These are phyloP conservation scores for Chrysoporthe puriensis DNA, from an alignment of 2,329 filamentous ascomycete genomes.

Conservation along the genomic window DNA sequence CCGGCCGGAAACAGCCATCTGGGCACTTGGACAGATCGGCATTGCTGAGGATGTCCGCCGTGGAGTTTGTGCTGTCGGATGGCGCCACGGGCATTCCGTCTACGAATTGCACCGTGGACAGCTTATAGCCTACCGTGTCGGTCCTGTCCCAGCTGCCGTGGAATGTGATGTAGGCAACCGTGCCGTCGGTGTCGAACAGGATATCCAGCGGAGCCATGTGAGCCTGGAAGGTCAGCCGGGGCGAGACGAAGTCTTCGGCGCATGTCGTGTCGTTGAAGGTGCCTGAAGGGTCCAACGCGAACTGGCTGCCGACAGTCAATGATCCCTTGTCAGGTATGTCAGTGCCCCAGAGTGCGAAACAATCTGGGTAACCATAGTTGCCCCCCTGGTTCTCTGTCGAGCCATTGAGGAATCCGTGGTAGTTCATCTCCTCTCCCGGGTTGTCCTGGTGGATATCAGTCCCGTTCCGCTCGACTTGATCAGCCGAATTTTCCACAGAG, in stretches of 20 bases:
- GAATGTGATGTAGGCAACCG: constrained; percentile 68
- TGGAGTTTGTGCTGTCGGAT: constrained; percentile 49
- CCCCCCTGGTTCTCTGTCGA: constrained; percentile 40
- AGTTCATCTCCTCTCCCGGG: constrained; percentile 74
- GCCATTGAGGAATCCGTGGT: constrained; percentile 59
- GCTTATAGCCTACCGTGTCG: constrained; percentile 42
- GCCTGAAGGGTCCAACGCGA: constrained; percentile 43
- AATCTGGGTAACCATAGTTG: constrained; percentile 74
- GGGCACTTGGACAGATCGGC: constrained; percentile 57
- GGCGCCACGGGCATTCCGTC: constrained; percentile 40
- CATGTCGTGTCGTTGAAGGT: constrained; percentile 50
- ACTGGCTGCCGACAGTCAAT: constrained; percentile 54
- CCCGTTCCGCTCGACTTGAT: constrained; percentile 58
- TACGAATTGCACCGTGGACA: constrained; percentile 47
- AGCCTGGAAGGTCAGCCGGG: constrained; percentile 62
- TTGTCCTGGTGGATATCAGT: constrained; percentile 67
- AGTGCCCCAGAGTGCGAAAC: constrained; percentile 68
- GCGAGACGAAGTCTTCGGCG: constrained; percentile 46
- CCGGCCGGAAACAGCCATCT: constrained; percentile 63
- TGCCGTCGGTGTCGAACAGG: constrained; percentile 63
- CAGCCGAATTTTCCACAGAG: constrained; percentile 69
- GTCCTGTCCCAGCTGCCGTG: constrained; percentile 67
- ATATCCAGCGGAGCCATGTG: constrained; percentile 76
- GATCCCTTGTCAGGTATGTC: constrained; percentile 45
- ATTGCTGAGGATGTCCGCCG: constrained; percentile 60